Conservation (phyloP, 768 basidiomycete genomes). For the Termitomyces sp. region DNA sequence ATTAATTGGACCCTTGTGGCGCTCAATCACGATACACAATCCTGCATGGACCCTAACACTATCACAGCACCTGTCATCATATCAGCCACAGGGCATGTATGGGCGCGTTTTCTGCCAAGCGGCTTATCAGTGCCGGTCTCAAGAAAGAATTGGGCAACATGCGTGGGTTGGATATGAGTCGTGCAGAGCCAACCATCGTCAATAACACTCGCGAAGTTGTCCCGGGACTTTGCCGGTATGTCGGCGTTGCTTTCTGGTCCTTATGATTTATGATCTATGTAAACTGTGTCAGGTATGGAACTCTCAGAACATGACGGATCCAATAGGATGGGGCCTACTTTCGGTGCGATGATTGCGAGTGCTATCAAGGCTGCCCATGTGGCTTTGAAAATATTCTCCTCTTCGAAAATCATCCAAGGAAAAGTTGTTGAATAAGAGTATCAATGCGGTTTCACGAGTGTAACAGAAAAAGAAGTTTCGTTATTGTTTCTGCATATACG, state of each 20-base stretch:
- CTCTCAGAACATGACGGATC: slow-evolving; percentile 76
- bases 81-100: slow-evolving; percentile 73
- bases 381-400: slow-evolving; percentile 48
- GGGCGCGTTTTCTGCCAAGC: slow-evolving; percentile 79
- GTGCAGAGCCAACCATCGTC: slow-evolving; percentile 78
- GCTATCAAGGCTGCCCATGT: slow-evolving; percentile 70
- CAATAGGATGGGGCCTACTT: slow-evolving; percentile 75
- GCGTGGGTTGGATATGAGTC: slow-evolving; percentile 77
- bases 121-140: slow-evolving; percentile 71
- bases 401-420: slow-evolving; percentile 45
- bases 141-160: slow-evolving; percentile 73
- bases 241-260: slow-evolving; percentile 7
- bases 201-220: slow-evolving; percentile 72
- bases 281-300: slow-evolving; percentile 60
- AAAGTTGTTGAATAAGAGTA: slow-evolving; percentile 40
- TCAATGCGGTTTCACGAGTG: not conserved
- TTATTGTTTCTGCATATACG: too few relatives aligned
- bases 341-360: slow-evolving; percentile 76
- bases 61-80: slow-evolving; percentile 76
- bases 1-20: slow-evolving; percentile 50
- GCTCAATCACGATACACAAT: slow-evolving; percentile 68
- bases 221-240: slow-evolving; percentile 70
- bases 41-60: slow-evolving; percentile 75
- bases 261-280: slow-evolving; percentile 1
- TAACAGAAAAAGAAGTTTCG: not conserved